Evolutionary conservation across 768 basidiomycete genomes (phyloP).

Genomic region (Phaffia tasmanica): DNA sequence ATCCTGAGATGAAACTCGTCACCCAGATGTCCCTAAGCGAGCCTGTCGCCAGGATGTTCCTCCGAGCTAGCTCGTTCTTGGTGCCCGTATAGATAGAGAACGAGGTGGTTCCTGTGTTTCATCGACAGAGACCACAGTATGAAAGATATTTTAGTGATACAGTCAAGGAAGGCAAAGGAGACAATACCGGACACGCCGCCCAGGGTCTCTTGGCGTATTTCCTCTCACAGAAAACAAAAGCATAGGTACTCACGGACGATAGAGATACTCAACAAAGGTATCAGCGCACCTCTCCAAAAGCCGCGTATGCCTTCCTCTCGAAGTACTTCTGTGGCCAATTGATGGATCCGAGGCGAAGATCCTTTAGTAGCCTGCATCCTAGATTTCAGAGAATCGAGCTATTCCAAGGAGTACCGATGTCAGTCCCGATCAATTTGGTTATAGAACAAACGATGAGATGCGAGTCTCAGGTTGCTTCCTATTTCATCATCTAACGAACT

Average conservation of each 20-base stretch:
- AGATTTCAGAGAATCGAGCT: constrained; percentile 92
- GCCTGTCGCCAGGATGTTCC: background rate
- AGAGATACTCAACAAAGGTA: constrained; percentile 88
- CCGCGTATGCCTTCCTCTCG: constrained; percentile 60
- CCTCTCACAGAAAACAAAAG: background rate
- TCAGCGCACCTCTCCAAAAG: constrained; percentile 44
- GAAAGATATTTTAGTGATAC: background rate
- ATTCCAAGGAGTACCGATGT: constrained; percentile 1
- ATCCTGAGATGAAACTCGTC: constrained; percentile 45
- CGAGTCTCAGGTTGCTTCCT: constrained; percentile 1
- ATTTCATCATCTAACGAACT: constrained; percentile 14
- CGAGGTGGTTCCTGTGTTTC: constrained; percentile 70
- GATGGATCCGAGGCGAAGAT: constrained; percentile 54
- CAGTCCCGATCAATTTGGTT: constrained; percentile 15
- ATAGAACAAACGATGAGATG: too few relatives aligned
- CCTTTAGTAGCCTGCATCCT: constrained; percentile 74
- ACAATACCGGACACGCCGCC: constrained; percentile 15
- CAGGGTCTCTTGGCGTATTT: constrained; percentile 5
- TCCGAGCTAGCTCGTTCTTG: background rate
- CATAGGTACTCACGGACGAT: constrained; percentile 67
- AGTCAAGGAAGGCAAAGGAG: constrained; percentile 16
- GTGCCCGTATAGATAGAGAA: constrained; percentile 83
- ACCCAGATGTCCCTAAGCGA: background rate
- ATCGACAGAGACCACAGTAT: too few relatives aligned
- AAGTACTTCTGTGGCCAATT: constrained; percentile 42